Base-by-base conservation (phyloP, 2,329 filamentous ascomycete genomes). In the Aspergillus fumigatus region DNA sequence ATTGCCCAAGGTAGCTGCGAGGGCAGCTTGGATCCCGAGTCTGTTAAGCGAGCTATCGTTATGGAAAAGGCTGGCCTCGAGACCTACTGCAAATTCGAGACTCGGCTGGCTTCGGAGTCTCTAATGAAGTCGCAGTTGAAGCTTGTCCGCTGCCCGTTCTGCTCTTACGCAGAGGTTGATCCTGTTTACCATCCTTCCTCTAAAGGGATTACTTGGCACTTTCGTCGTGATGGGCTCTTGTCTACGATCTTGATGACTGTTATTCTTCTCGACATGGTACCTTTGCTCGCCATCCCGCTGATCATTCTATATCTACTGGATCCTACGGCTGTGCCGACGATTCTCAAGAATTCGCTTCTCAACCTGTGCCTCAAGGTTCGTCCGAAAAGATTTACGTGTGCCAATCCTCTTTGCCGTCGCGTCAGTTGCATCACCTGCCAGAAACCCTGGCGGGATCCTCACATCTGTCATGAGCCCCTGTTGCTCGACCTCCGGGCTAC, bases 91-190 rank as follows among this genome's bases (percentile, higher is more conserved):
- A 89, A 88, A 67, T 84, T 97, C 38, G 88, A 96, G 68, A 86
- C 89, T 62, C 86, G 91, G 29, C 80, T 95, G 25, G 87, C 89
- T 3, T 87, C 88, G 56, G 89, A 96, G 64, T 85, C 81, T 21
- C 81, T 99, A 1, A 75, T 89, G 26, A 86, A 88, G 55, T 89
- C 88, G 25, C 82, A 85, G 23, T 75, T 96, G 6, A 87, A 89
- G 3, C 82, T 97, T 1, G 81, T 94, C 50, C 86, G 87, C 41
- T 97, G 94, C 67, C 92, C 92, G 0, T 97, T 95, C 70, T 99
- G 93, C 79, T 82, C 82, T 62, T 99, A 97, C 69, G 91, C 91
- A 32, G 94, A 97, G 77, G 81, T 92, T 26, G 91, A 97, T 72
- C 87, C 90, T 55, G 77, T 88, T 19, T 90, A 89, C 69, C 78